Percentiles rank a stretch among this genome's conserved stretches.
Conservation (phyloP, 352 stramenopile species). For the Globisporangium yorkense region DNA sequence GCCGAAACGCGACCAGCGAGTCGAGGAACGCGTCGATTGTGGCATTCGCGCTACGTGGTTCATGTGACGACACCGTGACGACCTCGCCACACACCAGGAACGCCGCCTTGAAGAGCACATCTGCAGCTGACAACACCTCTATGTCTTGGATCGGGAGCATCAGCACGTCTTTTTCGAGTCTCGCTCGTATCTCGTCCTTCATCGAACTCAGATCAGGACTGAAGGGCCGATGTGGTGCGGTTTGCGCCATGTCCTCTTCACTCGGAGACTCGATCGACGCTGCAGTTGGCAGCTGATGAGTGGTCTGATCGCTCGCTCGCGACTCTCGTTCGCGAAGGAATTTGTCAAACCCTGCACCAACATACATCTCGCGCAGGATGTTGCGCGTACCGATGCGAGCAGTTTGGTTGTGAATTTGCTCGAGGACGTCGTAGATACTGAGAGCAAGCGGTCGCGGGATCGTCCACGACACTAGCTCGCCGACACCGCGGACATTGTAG, state of each 20-base stretch:
- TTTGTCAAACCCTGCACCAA: constrained; percentile 35
- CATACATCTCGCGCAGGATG: constrained; percentile 31
- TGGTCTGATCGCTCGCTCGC: background rate
- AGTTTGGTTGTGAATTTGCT: constrained; percentile 37
- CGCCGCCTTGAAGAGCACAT: constrained; percentile 52
- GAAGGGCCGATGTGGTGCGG: background rate
- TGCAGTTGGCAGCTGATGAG: background rate
- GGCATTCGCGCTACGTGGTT: background rate
- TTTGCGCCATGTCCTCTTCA: background rate
- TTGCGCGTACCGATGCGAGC: constrained; percentile 32
- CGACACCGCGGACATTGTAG: constrained; percentile 36
- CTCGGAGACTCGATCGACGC: background rate
- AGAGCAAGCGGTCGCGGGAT: constrained; percentile 39
- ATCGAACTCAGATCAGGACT: constrained; percentile 1
- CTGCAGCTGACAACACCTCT: constrained; percentile 11
- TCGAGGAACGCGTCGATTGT: constrained; percentile 20
- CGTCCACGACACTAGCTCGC: constrained; percentile 49
- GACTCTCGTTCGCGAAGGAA: constrained; percentile 23
- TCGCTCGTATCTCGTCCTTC: constrained; percentile 20
- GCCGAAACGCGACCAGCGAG: constrained; percentile 19
- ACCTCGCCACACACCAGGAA: constrained; percentile 27
- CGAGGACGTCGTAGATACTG: constrained; percentile 48
- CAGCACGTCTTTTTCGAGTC: constrained; percentile 40
- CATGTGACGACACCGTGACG: background rate
- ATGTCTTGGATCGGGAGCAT: constrained; percentile 26